Conservation (phyloP, 1,139 yeast species). For the Hemisphaericaspora subhashii region DNA sequence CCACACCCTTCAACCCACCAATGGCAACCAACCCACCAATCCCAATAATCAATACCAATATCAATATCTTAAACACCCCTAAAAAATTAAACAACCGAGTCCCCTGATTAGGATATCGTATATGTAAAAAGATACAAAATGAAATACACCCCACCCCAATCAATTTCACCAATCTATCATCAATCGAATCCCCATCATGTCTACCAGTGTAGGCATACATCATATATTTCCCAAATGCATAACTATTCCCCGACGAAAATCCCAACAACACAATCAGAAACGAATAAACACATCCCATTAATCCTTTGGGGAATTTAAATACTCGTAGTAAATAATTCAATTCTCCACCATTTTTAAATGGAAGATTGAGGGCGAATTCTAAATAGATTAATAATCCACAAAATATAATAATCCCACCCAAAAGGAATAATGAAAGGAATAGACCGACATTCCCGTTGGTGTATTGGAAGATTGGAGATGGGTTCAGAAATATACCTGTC, state of each 20-base stretch:
- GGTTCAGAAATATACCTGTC: constrained; percentile 52
- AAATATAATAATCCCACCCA: constrained; percentile 47
- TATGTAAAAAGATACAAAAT: constrained; percentile 41
- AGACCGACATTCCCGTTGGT: constrained; percentile 45
- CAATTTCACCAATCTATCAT: constrained; percentile 32
- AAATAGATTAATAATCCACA: constrained; percentile 48
- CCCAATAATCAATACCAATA: constrained; percentile 38
- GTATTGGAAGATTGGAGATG: constrained; percentile 46
- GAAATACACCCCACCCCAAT: constrained; percentile 48
- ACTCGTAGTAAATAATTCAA: constrained; percentile 49
- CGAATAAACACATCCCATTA: constrained; percentile 45
- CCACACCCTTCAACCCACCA: constrained; percentile 28
- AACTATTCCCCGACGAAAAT: constrained; percentile 51
- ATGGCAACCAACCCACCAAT: constrained; percentile 34
- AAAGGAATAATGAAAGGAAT: constrained; percentile 38
- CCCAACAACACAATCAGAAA: constrained; percentile 50
- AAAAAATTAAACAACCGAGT: constrained; percentile 44
- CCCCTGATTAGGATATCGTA: constrained; percentile 40
- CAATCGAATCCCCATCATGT: constrained; percentile 20
- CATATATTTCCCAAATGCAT: constrained; percentile 51
- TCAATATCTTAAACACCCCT: constrained; percentile 44
- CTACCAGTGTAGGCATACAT: constrained; percentile 34
- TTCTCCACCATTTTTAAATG: constrained; percentile 50
- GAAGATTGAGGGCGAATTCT: constrained; percentile 49
- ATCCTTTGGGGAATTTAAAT: constrained; percentile 34